These are phyloP conservation scores for Ballota nigra DNA, from an alignment of 257 asterid genomes.

Conservation along the genomic window DNA sequence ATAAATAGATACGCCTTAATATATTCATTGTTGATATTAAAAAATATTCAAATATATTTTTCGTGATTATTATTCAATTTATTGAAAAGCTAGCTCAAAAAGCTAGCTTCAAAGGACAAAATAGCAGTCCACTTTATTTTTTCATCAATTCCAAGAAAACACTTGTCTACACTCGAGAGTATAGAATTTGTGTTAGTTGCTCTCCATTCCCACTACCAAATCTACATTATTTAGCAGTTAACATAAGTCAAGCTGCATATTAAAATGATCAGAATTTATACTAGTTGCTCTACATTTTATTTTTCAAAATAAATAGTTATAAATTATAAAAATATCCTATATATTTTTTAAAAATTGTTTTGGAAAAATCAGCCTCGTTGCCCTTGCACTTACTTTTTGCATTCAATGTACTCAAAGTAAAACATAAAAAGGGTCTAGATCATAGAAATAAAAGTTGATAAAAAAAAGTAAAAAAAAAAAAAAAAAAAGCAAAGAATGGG, in stretches of 20 bases:
- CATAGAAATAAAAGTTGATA: not conserved
- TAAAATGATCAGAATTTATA: too few relatives aligned
- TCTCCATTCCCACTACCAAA: not conserved
- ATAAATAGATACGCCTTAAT: too few relatives aligned
- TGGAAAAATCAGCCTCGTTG: not conserved
- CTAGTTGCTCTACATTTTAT: not conserved
- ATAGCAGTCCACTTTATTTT: not conserved
- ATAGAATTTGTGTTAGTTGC: not conserved
- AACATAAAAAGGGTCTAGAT: not conserved
- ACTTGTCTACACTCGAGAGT: not conserved
- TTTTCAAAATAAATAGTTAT: too few relatives aligned
- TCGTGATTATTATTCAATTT: not conserved
- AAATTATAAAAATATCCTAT: not conserved
- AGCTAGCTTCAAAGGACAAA: not conserved
- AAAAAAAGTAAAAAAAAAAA: not conserved
- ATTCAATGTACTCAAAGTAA: not conserved
- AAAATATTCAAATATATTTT: not conserved
- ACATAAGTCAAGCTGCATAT: not conserved
- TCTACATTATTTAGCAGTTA: not conserved
- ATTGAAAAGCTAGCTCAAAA: not conserved
- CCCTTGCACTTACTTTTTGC: not conserved
- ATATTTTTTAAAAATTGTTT: not conserved
- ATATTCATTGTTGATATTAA: too few relatives aligned
- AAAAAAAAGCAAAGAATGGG: not conserved
- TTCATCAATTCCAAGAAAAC: constrained; percentile 1